Conservation (phyloP, 2,329 filamentous ascomycete species). For the Celoporthe dispersa region DNA sequence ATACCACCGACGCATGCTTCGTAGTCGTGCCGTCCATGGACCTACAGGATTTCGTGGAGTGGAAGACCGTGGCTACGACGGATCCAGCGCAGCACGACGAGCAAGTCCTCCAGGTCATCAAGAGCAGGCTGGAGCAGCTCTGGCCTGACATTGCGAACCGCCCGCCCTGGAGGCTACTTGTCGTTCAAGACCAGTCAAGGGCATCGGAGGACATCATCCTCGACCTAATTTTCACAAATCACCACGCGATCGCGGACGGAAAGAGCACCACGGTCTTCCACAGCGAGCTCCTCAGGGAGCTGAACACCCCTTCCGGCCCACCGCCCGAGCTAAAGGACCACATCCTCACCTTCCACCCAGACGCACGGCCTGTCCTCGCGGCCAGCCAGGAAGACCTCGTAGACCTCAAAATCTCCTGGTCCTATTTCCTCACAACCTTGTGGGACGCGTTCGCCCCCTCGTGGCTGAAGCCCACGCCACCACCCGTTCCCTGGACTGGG, state of each 20-base stretch:
- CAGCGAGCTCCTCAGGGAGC: conserved; percentile 47
- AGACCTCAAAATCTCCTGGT: conserved; percentile 44
- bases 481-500: conserved; percentile 45
- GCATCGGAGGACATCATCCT: conserved; percentile 33
- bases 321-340: conserved; percentile 32
- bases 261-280: conserved; percentile 55
- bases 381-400: conserved; percentile 48
- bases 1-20: conserved; percentile 49
- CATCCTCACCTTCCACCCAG: conserved; percentile 39
- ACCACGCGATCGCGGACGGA: conserved; percentile 60
- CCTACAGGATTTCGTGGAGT: conserved; percentile 49
- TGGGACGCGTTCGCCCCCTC: conserved; percentile 47
- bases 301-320: conserved; percentile 37
- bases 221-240: conserved; percentile 53
- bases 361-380: conserved; percentile 39
- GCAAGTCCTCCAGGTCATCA: conserved; percentile 40
- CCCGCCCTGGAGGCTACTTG: conserved; percentile 53
- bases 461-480: conserved; percentile 40
- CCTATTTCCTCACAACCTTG: conserved; percentile 46
- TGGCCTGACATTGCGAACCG: conserved; percentile 46
- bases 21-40: conserved; percentile 48
- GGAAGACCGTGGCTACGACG: conserved; percentile 30
- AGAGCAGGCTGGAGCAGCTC: conserved; percentile 44
- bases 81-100: conserved; percentile 34
- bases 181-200: conserved; percentile 37